A percentile compares a stretch with the other conserved stretches of the same genome.
These are phyloP conservation scores for Talaromyces wortmannii DNA, from an alignment of 495 filamentous ascomycete species.

Conservation along the genomic window DNA sequence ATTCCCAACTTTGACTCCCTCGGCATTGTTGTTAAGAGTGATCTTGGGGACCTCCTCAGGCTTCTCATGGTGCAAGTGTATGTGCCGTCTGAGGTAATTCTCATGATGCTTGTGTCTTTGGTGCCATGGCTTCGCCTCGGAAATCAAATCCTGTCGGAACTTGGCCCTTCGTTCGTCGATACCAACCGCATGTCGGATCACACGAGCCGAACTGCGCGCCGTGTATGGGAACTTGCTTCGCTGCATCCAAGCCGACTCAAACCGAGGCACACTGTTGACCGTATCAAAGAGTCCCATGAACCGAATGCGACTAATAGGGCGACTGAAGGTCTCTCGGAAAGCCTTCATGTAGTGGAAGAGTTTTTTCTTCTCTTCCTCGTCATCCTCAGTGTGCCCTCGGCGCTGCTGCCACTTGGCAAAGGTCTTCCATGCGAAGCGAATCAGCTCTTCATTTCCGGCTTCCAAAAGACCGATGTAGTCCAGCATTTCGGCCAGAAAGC, in stretches of 20 bases:
- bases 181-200: slow-evolving; percentile 66
- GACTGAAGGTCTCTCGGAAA: slow-evolving; percentile 79
- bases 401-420: slow-evolving; percentile 81
- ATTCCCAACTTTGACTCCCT: neutral
- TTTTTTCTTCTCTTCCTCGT: slow-evolving; percentile 52
- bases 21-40: slow-evolving; percentile 15
- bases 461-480: slow-evolving; percentile 74
- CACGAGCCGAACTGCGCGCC: slow-evolving; percentile 64
- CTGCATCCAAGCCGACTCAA: slow-evolving; percentile 83
- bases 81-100: slow-evolving; percentile 18
- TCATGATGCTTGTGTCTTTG: slow-evolving; percentile 25
- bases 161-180: slow-evolving; percentile 74
- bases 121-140: slow-evolving; percentile 38
- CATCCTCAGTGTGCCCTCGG: slow-evolving; percentile 44
- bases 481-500: slow-evolving; percentile 83
- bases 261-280: slow-evolving; percentile 76
- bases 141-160: slow-evolving; percentile 65
- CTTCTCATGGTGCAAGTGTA: slow-evolving; percentile 15
- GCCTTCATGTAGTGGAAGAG: slow-evolving; percentile 74
- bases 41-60: slow-evolving; percentile 22
- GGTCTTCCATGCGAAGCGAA: slow-evolving; percentile 80
- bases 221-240: slow-evolving; percentile 78
- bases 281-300: slow-evolving; percentile 44
- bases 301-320: slow-evolving; percentile 63
- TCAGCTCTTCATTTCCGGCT: slow-evolving; percentile 84